These are phyloP conservation scores for Astrothelium subdiscretum DNA, from an alignment of 495 filamentous ascomycete genomes.

Conservation along the genomic window DNA sequence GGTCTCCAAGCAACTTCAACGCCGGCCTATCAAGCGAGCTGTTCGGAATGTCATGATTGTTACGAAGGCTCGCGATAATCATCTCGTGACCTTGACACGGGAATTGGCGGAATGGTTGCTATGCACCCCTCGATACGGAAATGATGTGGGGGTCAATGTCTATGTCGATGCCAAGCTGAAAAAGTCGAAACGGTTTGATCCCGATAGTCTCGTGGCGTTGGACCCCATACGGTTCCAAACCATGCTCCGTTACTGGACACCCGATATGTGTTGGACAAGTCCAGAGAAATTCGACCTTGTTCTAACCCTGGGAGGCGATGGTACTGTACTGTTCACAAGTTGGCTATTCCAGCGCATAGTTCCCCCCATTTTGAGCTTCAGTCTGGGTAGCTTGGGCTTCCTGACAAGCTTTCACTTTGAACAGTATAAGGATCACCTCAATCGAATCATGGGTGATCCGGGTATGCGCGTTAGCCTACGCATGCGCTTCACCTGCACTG, in stretches of 20 bases:
- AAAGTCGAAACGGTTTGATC: constrained; percentile 75
- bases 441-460: constrained; percentile 74
- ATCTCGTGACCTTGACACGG: constrained; percentile 71
- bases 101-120: constrained; percentile 80
- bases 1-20: constrained; percentile 84
- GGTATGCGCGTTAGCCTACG: constrained; percentile 93
- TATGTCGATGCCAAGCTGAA: constrained; percentile 89
- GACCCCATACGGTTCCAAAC: constrained; percentile 53
- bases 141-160: constrained; percentile 70
- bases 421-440: constrained; percentile 67
- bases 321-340: constrained; percentile 81
- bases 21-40: constrained; percentile 74
- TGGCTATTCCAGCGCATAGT: constrained; percentile 93
- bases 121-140: constrained; percentile 69
- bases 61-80: constrained; percentile 90
- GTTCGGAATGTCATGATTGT: constrained; percentile 91
- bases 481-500: constrained; percentile 95
- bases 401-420: constrained; percentile 86
- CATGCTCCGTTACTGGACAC: constrained; percentile 88
- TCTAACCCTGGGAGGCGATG: constrained; percentile 82
- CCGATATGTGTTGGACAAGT: constrained; percentile 79
- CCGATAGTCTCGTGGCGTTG: constrained; percentile 55
- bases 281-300: constrained; percentile 91
- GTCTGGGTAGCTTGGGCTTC: constrained; percentile 80
- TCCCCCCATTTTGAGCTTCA: constrained; percentile 80